Percentiles rank a stretch among this genome's conserved stretches.
Evolutionary conservation across 2,329 filamentous ascomycete genomes (phyloP).

Genomic region (Colletotrichum plurivorum): DNA sequence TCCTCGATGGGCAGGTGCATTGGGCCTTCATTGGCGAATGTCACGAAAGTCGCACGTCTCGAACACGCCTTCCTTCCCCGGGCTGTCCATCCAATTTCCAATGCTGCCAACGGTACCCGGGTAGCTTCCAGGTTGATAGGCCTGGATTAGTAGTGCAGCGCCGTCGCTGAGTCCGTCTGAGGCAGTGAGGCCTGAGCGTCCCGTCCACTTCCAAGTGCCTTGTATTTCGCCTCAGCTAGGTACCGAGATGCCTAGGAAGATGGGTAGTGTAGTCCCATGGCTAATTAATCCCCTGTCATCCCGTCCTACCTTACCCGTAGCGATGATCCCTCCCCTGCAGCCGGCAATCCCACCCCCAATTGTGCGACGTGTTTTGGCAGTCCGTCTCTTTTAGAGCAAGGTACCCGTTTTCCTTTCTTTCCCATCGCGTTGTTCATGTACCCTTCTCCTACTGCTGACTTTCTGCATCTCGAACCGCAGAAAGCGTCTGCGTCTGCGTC

Average conservation of each 20-base stretch:
- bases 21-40: conserved; percentile 2
- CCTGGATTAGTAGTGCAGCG: background rate
- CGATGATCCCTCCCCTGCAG: no score
- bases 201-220: background rate
- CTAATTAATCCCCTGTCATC: conserved; percentile 1
- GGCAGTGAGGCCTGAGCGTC: background rate
- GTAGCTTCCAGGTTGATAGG: background rate
- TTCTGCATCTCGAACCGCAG: background rate
- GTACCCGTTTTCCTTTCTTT: conserved; percentile 24
- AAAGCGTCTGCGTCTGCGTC: conserved; percentile 5
- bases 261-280: no score
- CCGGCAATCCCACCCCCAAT: no score
- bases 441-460: conserved; percentile 25
- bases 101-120: background rate
- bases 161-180: background rate
- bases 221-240: no score
- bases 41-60: conserved; percentile 35
- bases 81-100: no score
- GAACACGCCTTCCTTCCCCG: conserved; percentile 22
- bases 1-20: no score
- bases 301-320: background rate
- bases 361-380: background rate
- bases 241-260: no score
- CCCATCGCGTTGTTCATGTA: conserved; percentile 16
- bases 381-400: conserved; percentile 31